Percentiles rank a stretch among this genome's conserved stretches.
Conservation (phyloP, 257 asterid genomes). For the Salvia hispanica region DNA sequence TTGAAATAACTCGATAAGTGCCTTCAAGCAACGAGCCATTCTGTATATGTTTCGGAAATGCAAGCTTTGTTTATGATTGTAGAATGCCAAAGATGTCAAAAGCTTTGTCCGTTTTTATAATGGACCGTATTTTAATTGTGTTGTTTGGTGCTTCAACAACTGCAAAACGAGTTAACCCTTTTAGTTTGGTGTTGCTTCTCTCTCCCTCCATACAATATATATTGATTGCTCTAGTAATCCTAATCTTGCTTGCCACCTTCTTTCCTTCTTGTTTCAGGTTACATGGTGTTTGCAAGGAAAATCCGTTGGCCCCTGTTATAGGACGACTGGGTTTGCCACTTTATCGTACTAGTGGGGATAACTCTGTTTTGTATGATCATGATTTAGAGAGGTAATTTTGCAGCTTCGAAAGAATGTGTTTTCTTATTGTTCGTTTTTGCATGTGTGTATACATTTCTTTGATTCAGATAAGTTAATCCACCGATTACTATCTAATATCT, state of each 20-base stretch:
- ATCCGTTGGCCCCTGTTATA: conserved; percentile 84
- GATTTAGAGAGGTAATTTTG: conserved; percentile 74
- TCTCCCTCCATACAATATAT: background rate
- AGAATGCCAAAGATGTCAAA: background rate
- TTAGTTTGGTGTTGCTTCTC: background rate
- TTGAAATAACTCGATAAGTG: background rate
- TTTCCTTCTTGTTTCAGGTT: conserved; percentile 54
- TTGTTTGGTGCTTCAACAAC: background rate
- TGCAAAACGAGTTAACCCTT: background rate
- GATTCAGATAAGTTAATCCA: background rate
- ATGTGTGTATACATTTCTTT: background rate
- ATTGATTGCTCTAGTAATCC: background rate
- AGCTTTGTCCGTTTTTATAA: background rate
- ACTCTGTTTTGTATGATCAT: conserved; percentile 91
- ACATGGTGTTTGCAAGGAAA: conserved; percentile 92
- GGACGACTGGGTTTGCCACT: conserved; percentile 89
- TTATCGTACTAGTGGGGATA: conserved; percentile 90
- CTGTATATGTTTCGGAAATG: background rate
- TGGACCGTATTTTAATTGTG: background rate
- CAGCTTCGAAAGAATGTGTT: background rate
- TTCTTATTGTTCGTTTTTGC: background rate
- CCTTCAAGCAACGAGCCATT: too few species aligned
- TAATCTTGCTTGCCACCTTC: conserved; percentile 5
- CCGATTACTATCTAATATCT: conserved; percentile 3
- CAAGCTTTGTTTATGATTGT: background rate